phyloP scores from a whole-genome alignment of 1,284 basidiomycete species.

The Ustilago sp. region DNA sequence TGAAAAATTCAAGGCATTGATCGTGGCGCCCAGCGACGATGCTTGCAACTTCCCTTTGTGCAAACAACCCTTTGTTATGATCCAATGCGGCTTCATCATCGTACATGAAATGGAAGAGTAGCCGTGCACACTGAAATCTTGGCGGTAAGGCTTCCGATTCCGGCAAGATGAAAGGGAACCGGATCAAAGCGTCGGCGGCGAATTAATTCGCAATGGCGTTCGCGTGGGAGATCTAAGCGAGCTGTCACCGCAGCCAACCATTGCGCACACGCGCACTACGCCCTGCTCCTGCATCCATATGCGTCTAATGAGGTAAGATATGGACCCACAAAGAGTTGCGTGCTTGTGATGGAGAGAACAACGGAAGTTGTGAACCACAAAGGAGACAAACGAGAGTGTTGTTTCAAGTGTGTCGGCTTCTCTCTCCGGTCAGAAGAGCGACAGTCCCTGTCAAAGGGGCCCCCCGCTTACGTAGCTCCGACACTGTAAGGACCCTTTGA shows the following conservation, averaged over 20 bases:
- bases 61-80: constrained; percentile 4
- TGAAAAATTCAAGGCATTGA: constrained; percentile 4
- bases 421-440: not conserved
- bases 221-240: constrained; percentile 7
- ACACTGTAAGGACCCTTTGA: not conserved
- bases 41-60: not conserved
- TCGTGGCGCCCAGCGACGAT: not conserved
- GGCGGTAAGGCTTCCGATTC: not conserved
- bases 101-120: not conserved
- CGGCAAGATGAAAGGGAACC: constrained; percentile 4
- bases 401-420: not conserved
- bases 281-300: not conserved
- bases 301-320: not conserved
- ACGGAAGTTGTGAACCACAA: not conserved
- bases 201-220: not conserved
- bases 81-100: not conserved
- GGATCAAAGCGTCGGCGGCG: constrained; percentile 5
- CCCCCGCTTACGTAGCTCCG: not conserved
- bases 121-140: not conserved
- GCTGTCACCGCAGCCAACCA: constrained; percentile 1
- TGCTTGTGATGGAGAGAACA: not conserved
- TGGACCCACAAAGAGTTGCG: not conserved
- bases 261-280: not conserved
- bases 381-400: not conserved
- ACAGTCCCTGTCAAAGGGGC: not conserved